A percentile compares a stretch with the other conserved stretches of the same genome.
phyloP scores from a whole-genome alignment of 148 eudicot genomes.

The Arctostaphylos glauca region DNA sequence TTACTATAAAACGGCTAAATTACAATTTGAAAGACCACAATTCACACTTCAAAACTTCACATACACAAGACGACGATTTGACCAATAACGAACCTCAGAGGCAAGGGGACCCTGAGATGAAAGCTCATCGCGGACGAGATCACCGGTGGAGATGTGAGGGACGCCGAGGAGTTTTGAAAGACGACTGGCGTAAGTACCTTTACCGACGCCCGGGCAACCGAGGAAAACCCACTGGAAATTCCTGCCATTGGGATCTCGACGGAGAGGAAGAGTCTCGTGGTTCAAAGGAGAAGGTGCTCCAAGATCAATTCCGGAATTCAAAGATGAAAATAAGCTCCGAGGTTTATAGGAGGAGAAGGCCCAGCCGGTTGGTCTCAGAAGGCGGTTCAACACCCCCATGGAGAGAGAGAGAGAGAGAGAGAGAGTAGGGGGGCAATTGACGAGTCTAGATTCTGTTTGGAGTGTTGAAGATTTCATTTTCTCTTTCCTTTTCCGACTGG shows the following conservation, averaged over 20 bases:
- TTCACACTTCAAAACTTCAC: not conserved
- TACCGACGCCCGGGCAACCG: slow-evolving; percentile 96
- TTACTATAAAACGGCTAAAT: not conserved
- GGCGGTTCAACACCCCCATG: slow-evolving; percentile 33
- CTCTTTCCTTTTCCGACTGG: too few relatives aligned
- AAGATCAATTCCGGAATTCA: slow-evolving; percentile 15
- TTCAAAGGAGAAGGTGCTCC: slow-evolving; percentile 9
- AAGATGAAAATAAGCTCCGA: slow-evolving; percentile 18
- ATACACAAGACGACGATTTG: not conserved
- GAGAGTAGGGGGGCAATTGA: too few relatives aligned
- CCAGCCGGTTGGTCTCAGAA: not conserved
- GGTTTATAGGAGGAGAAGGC: slow-evolving; percentile 10
- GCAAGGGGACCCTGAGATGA: slow-evolving; percentile 63
- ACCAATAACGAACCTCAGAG: slow-evolving; percentile 41
- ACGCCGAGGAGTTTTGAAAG: slow-evolving; percentile 69
- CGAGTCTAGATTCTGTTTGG: too few relatives aligned
- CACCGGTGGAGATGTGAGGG: slow-evolving; percentile 93
- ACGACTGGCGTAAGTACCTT: slow-evolving; percentile 86
- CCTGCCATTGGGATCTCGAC: slow-evolving; percentile 27
- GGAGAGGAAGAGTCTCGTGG: not conserved
- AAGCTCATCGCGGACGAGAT: slow-evolving; percentile 80
- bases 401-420: slow-evolving; percentile 6
- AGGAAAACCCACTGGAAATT: slow-evolving; percentile 85
- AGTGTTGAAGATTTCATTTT: too few relatives aligned
- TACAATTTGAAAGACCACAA: not conserved